Percentiles rank a stretch among this genome's conserved stretches.
Evolutionary conservation across 805 yeast genomes (phyloP).

Genomic region (Priceomyces medius): DNA sequence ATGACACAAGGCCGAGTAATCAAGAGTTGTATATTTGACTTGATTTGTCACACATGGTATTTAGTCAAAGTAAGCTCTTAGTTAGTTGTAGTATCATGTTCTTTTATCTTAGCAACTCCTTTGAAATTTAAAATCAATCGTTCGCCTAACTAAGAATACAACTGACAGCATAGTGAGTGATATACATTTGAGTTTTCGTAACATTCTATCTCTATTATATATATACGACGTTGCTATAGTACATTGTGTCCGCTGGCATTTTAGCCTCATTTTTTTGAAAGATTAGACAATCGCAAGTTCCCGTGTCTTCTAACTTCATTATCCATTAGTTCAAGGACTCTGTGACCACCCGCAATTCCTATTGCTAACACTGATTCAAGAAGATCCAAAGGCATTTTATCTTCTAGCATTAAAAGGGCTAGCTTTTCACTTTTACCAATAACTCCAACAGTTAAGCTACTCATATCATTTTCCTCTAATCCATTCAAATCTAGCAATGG

Average conservation of each 20-base stretch:
- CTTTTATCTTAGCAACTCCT: no score
- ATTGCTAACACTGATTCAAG: conserved; percentile 73
- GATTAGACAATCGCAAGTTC: conserved; percentile 30
- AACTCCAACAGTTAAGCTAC: conserved; percentile 77
- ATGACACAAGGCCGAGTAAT: no score
- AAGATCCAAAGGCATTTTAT: conserved; percentile 78
- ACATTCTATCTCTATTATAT: not conserved
- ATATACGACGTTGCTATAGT: not conserved
- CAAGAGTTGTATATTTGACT: no score
- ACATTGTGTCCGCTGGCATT: not conserved
- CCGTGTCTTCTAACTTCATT: conserved; percentile 78
- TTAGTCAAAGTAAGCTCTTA: no score
- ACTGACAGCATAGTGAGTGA: no score
- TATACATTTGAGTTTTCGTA: no score
- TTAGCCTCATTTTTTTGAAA: conserved; percentile 4
- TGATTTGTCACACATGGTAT: no score
- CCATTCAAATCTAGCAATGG: conserved; percentile 82
- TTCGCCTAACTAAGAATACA: no score
- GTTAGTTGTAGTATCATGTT: no score
- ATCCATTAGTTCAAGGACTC: conserved; percentile 83
- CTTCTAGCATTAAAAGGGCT: conserved; percentile 75
- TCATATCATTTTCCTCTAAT: conserved; percentile 80
- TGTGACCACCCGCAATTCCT: conserved; percentile 84
- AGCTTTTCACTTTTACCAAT: conserved; percentile 81
- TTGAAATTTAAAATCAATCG: no score